These are phyloP conservation scores for Pezicula neosporulosa DNA, from an alignment of 2,329 filamentous ascomycete species.

Conservation along the genomic window DNA sequence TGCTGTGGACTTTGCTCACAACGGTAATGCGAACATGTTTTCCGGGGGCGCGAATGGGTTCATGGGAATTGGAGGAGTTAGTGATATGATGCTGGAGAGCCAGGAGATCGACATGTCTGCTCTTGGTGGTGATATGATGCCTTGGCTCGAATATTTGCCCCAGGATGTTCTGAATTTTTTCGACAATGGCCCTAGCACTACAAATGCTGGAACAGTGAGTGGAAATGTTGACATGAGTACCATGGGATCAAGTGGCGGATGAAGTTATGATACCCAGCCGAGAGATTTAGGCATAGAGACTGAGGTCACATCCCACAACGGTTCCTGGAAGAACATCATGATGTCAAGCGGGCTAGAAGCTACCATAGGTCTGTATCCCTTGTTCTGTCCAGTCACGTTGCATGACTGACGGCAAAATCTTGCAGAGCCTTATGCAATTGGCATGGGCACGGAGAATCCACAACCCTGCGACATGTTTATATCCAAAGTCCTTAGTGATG, in stretches of 20 bases:
- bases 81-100: slow-evolving; percentile 67
- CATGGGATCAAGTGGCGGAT: background rate
- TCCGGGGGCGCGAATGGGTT: slow-evolving; percentile 10
- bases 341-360: no score
- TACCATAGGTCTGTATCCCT: no score
- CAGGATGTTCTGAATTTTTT: slow-evolving; percentile 60
- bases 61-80: slow-evolving; percentile 21
- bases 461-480: no score
- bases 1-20: slow-evolving; percentile 13
- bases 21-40: slow-evolving; percentile 4
- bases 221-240: background rate
- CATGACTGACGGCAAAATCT: no score
- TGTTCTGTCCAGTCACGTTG: no score
- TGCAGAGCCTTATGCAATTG: no score
- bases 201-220: background rate
- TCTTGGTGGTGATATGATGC: slow-evolving; percentile 66
- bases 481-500: no score
- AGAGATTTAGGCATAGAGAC: no score
- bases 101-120: slow-evolving; percentile 74
- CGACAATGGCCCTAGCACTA: slow-evolving; percentile 23
- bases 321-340: no score
- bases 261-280: background rate
- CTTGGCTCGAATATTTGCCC: slow-evolving; percentile 73
- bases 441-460: no score
- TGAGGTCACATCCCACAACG: slow-evolving; percentile 15